Base-by-base conservation (phyloP, 2,329 filamentous ascomycete species). In the Aspergillus ustus region DNA sequence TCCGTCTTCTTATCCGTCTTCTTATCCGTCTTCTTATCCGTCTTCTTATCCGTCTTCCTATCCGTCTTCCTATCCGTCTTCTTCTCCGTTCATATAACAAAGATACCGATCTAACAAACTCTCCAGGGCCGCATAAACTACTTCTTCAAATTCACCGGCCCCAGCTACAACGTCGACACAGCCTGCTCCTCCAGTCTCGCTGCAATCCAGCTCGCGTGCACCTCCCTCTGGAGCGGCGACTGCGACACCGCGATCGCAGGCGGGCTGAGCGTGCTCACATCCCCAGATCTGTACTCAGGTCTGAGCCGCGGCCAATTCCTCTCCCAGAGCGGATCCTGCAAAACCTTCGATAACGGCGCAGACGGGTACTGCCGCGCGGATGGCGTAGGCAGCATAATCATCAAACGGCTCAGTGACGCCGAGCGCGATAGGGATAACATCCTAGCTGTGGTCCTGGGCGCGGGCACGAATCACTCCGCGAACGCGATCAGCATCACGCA, bases 231-330 rank as follows among this genome's bases (percentile, higher is more conserved):
- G 85, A 83, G 85, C 2, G 85, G 87, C 53, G 91, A 95, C 66
- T 91, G 88, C 64, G 91, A 95, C 70, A 93, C 89, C 6, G 91
- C 90, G 1, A 86, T 93, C 37, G 89, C 91, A 2, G 91, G 92
- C 57, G 92, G 92, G 61, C 78, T 91, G 11, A 92, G 90, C 56
- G 40, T 73, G 3, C 83, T 93, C 75, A 92, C 90, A 51, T 91
- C 91, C 75, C 89, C 91, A 0, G 90, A 93, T 73, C 90, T 89
- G 80, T 92, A 91, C 78, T 83, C 88, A 5, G 90, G 89, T 66
- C 81, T 93, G 1, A 89, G 87, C 71, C 86, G 89, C 65, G 72
- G 66, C 3, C 64, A 69, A 4, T 74, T 75, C 46, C 58, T 74
- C 1, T 72, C 70, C 2, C 57, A 63, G 5, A 72, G 66, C 0